Conservation (phyloP, 2,329 filamentous ascomycete species). For the Diaporthe sp. region DNA sequence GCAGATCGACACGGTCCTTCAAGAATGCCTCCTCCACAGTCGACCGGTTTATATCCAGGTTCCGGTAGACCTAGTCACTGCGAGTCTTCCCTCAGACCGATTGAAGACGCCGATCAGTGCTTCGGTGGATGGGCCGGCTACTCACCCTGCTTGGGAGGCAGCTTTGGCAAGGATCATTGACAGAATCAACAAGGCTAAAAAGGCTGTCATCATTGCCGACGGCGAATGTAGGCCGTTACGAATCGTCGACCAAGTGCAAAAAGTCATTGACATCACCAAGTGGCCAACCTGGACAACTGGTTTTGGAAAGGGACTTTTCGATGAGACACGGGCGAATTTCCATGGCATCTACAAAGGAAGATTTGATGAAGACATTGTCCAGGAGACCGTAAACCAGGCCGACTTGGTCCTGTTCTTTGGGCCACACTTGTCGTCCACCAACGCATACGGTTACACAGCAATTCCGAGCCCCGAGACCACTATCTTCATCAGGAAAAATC, state of each 20-base stretch:
- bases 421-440: neutral
- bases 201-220: neutral
- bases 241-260: neutral
- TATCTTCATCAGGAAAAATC: neutral
- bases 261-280: neutral
- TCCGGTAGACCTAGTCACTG: neutral
- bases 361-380: neutral
- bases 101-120: neutral
- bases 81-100: neutral
- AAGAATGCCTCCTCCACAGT: neutral
- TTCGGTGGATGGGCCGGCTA: neutral
- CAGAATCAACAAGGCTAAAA: neutral
- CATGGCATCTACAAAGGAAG: neutral
- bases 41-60: neutral
- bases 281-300: slow-evolving; percentile 2
- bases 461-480: neutral
- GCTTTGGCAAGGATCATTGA: neutral
- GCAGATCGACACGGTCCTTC: neutral
- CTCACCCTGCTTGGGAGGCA: neutral
- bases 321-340: neutral
- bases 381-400: neutral
- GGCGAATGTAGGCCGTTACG: neutral
- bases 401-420: neutral
- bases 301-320: neutral
- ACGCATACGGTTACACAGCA: neutral